These are phyloP conservation scores for Lagenidium giganteum DNA, from an alignment of 352 stramenopile species.

Conservation along the genomic window DNA sequence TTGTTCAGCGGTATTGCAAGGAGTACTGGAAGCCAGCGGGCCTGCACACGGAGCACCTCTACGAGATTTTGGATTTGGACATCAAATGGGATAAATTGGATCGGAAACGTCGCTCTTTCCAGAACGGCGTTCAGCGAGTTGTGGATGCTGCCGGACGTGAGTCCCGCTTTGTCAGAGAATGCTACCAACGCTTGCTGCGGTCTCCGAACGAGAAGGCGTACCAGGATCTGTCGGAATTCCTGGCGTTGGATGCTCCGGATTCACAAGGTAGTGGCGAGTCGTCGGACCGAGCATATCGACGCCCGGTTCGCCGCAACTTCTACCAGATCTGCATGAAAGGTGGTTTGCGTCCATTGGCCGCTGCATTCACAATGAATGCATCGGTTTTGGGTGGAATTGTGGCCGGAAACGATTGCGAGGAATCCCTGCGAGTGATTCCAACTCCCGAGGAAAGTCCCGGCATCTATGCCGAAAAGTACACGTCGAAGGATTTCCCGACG, in stretches of 20 bases:
- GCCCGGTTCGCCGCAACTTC: conserved; percentile 77
- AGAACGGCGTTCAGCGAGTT: conserved; percentile 57
- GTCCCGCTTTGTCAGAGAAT: conserved; percentile 77
- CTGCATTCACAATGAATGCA: conserved; percentile 84
- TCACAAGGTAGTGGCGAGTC: conserved; percentile 46
- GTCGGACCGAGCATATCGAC: conserved; percentile 60
- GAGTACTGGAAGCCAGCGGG: conserved; percentile 88
- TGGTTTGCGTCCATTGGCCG: conserved; percentile 58
- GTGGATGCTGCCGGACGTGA: conserved; percentile 72
- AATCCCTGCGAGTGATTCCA: conserved; percentile 53
- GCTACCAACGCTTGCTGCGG: conserved; percentile 70
- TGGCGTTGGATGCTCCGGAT: conserved; percentile 71
- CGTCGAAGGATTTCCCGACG: conserved; percentile 77
- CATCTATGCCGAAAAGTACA: conserved; percentile 69
- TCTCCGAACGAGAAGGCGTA: conserved; percentile 79
- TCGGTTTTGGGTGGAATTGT: conserved; percentile 77
- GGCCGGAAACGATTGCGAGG: conserved; percentile 64
- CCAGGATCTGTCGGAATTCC: conserved; percentile 84
- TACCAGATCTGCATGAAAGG: conserved; percentile 88
- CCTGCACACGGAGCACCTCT: conserved; percentile 72
- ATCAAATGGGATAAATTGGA: conserved; percentile 87
- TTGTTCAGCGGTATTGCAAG: conserved; percentile 89
- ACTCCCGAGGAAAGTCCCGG: conserved; percentile 73
- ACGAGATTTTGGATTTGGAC: conserved; percentile 84
- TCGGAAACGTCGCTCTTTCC: conserved; percentile 72